Evolutionary conservation across 164 flowering plant genomes (phyloP), one percentile per base, ranked within the genome.

Genomic region (Vitis rotundifolia): DNA sequence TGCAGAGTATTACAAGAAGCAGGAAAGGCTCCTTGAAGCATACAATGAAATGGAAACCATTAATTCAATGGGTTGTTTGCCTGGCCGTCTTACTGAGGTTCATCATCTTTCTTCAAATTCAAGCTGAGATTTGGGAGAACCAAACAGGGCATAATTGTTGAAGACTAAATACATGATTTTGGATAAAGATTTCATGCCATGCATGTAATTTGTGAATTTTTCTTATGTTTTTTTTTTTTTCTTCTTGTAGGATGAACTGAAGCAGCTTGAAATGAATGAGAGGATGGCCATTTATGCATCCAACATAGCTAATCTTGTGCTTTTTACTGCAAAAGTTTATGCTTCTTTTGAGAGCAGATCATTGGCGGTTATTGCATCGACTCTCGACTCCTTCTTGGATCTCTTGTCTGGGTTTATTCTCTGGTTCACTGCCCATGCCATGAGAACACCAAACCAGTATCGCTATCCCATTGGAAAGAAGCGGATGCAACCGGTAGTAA

Each of bases 401-500:
- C 89, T 92, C 48, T 75, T 92, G 47, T 92, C 97, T 4, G 97
- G 97, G 8, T 87, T 92, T 63, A 92, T 92, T 31, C 68, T 92
- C 50, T 92, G 98, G 98, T 92, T 91, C 76, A 89, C 98, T 67
- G 68, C 92, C 51, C 7, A 89, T 80, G 88, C 94, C 66, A 92
- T 92, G 98, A 83, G 65, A 71, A 83, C 76, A 16, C 96, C 94
- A 8, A 92, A 89, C 67, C 88, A 80, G 10, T 91, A 83, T 68
- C 82, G 80, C 44, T 91, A 88, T 67, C 96, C 96, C 0, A 86
- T 92, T 49, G 98, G 98, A 52, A 92, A 92, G 79, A 86, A 80
- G 49, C 61, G 96, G 49, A 92, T 92, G 98, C 98, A 92, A 66
- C 96, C 98, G 3, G 93, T 92, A 78, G 96, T 91, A 80, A 69